Conservation (phyloP, 257 asterid species). For the Fraxinus pennsylvanica region DNA sequence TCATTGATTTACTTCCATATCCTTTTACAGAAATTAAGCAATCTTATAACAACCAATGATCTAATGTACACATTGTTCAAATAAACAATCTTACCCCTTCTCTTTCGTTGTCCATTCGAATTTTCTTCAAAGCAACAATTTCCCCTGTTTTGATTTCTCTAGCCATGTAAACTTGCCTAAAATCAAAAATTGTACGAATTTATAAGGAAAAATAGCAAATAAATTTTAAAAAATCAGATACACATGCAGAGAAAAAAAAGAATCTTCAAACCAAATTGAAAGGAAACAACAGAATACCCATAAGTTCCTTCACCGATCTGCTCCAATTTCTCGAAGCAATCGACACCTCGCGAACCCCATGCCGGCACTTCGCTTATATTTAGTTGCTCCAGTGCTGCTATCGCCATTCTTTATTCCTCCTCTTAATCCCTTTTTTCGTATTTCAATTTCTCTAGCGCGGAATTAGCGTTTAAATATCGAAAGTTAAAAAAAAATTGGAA, state of each 20-base stretch:
- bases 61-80: neutral
- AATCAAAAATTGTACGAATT: constrained; percentile 16
- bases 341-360: constrained; percentile 89
- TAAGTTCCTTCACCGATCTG: constrained; percentile 97
- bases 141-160: constrained; percentile 79
- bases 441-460: neutral
- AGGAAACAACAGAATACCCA: constrained; percentile 47
- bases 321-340: constrained; percentile 90
- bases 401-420: constrained; percentile 48
- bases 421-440: neutral
- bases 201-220: neutral
- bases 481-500: neutral
- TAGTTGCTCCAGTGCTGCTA: constrained; percentile 75
- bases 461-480: neutral
- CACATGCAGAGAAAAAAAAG: neutral
- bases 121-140: constrained; percentile 91
- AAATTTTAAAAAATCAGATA: no score
- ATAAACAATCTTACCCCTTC: constrained; percentile 65
- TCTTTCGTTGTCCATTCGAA: constrained; percentile 89
- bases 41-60: no score
- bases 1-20: constrained; percentile 2
- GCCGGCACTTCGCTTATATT: constrained; percentile 62
- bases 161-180: constrained; percentile 89
- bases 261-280: neutral
- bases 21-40: constrained; percentile 17